These are phyloP conservation scores for Priceomyces castillae DNA, from an alignment of 805 yeast genomes.

Conservation along the genomic window DNA sequence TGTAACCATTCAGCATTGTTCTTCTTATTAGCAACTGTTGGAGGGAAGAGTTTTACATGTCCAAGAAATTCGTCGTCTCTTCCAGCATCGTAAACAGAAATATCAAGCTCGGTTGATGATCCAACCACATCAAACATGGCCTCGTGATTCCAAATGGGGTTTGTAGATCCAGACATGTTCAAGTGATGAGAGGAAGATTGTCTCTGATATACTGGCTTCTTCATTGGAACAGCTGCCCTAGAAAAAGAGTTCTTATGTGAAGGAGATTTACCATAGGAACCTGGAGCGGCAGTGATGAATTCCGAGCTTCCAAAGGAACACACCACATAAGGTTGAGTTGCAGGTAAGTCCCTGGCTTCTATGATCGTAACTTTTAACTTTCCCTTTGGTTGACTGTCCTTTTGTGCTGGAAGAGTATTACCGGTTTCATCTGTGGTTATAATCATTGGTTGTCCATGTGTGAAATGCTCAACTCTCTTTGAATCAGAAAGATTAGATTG, in stretches of 20 bases:
- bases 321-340: constrained; percentile 81
- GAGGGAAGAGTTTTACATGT: constrained; percentile 71
- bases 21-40: constrained; percentile 38
- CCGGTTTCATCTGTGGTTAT: constrained; percentile 44
- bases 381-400: constrained; percentile 62
- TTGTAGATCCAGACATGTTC: constrained; percentile 32
- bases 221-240: constrained; percentile 14
- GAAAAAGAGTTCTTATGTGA: constrained; percentile 6
- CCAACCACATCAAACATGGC: constrained; percentile 91
- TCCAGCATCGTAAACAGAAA: constrained; percentile 86
- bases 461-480: constrained; percentile 5
- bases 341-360: constrained; percentile 69
- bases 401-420: constrained; percentile 24
- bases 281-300: constrained; percentile 81
- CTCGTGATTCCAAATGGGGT: constrained; percentile 90
- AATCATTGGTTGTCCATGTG: constrained; percentile 21
- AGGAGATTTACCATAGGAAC: constrained; percentile 37
- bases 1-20: constrained; percentile 65
- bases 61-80: constrained; percentile 85
- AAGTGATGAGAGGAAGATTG: constrained; percentile 38
- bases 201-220: constrained; percentile 37
- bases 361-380: constrained; percentile 76
- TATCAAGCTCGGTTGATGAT: constrained; percentile 76
- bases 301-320: constrained; percentile 91
- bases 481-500: not conserved